Percentiles rank a stretch among this genome's conserved stretches.
phyloP scores from a whole-genome alignment of 2,329 filamentous ascomycete genomes.

The Beauveria bassiana region DNA sequence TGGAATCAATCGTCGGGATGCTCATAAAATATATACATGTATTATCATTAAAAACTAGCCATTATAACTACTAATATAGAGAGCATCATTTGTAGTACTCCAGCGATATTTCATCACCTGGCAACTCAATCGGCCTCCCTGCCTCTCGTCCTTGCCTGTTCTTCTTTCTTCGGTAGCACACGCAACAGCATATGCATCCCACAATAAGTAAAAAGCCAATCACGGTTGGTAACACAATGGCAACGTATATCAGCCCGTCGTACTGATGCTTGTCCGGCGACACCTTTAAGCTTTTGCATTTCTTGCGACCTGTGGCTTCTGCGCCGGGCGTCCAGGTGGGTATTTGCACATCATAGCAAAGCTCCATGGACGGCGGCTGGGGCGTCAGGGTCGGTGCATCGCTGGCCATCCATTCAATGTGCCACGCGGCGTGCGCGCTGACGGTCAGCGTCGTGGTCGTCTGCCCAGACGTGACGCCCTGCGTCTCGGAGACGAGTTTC shows the following conservation, averaged over 20 bases:
- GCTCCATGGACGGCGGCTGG: background rate
- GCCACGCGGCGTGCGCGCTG: slow-evolving; percentile 1
- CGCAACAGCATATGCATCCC: background rate
- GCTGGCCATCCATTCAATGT: background rate
- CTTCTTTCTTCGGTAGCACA: slow-evolving; percentile 3
- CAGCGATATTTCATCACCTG: background rate
- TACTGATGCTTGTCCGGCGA: background rate
- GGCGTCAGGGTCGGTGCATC: background rate
- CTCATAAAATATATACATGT: background rate
- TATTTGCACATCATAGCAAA: slow-evolving; percentile 1
- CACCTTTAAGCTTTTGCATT: background rate
- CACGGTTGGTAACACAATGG: background rate
- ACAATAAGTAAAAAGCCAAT: background rate
- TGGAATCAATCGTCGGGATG: too few species aligned
- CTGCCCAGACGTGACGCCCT: background rate
- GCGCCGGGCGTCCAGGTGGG: slow-evolving; percentile 4
- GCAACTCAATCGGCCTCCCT: background rate
- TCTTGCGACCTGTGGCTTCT: background rate
- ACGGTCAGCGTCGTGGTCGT: background rate
- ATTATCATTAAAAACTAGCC: background rate
- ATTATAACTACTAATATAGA: background rate
- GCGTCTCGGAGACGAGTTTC: background rate
- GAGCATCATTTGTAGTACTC: background rate
- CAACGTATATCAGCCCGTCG: background rate
- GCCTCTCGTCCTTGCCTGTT: background rate